A percentile compares a stretch with the other conserved stretches of the same genome.
phyloP scores from a whole-genome alignment of 768 basidiomycete species.

The Boletus huronensis region DNA sequence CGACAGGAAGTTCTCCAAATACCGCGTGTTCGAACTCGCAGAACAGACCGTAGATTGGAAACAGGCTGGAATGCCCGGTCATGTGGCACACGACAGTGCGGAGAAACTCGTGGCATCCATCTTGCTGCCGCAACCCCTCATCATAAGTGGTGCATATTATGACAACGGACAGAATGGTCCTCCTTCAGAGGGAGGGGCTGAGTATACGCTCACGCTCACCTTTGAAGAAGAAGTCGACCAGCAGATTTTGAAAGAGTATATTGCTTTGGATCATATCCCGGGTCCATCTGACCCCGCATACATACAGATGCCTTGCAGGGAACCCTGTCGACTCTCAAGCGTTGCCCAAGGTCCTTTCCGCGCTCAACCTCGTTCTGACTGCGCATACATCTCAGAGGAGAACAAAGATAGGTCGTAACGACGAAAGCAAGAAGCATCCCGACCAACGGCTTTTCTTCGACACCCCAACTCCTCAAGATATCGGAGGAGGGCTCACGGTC shows the following conservation, averaged over 20 bases:
- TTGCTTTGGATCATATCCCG: conserved; percentile 16
- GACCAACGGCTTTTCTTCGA: conserved; percentile 41
- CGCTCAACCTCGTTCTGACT: conserved; percentile 46
- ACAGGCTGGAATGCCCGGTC: conserved; percentile 31
- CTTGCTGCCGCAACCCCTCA: conserved; percentile 39
- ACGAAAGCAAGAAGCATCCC: conserved; percentile 26
- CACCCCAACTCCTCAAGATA: conserved; percentile 29
- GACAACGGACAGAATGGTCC: conserved; percentile 36
- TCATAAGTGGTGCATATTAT: conserved; percentile 35
- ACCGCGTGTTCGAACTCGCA: conserved; percentile 44
- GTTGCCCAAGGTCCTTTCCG: conserved; percentile 45
- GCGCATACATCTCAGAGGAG: conserved; percentile 40
- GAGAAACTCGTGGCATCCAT: conserved; percentile 41
- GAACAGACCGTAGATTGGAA: conserved; percentile 39
- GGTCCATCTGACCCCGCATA: conserved; percentile 20
- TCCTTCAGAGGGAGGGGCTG: conserved; percentile 20
- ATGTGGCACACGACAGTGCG: conserved; percentile 45
- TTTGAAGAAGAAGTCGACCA: conserved; percentile 39
- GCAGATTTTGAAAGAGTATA: background rate
- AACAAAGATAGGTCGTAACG: conserved; percentile 47
- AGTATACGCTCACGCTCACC: conserved; percentile 40
- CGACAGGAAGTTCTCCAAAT: conserved; percentile 26
- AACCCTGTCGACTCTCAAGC: conserved; percentile 53
- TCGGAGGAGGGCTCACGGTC: conserved; percentile 52
- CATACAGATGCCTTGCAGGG: conserved; percentile 53